Percentiles rank a stretch among this genome's conserved stretches.
These are phyloP conservation scores for Schwanniomyces polymorphus DNA, from an alignment of 805 yeast species.

Conservation along the genomic window DNA sequence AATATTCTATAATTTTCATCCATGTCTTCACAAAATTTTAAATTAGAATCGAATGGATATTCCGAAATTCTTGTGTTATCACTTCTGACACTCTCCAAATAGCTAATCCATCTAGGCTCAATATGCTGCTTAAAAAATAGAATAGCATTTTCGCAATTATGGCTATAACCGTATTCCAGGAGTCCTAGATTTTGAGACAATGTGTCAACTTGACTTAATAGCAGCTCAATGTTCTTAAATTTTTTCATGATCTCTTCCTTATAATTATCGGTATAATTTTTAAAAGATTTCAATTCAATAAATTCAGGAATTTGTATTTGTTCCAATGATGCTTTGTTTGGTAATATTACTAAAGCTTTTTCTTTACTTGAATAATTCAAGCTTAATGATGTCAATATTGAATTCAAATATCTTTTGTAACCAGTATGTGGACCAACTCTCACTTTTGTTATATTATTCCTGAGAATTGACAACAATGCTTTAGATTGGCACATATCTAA, in stretches of 20 bases:
- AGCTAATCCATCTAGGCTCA: constrained; percentile 13
- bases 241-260: not conserved
- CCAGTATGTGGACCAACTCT: constrained; percentile 9
- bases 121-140: constrained; percentile 18
- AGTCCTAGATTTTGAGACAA: constrained; percentile 10
- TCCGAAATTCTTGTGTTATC: constrained; percentile 1
- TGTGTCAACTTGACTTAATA: constrained; percentile 4
- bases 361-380: constrained; percentile 11
- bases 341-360: constrained; percentile 13
- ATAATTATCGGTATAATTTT: not conserved
- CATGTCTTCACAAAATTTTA: not conserved
- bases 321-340: constrained; percentile 6
- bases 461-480: constrained; percentile 4
- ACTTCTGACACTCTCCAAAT: not conserved
- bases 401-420: constrained; percentile 2
- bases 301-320: not conserved
- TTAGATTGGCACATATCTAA: constrained; percentile 1
- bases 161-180: constrained; percentile 12
- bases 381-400: constrained; percentile 1
- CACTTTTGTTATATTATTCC: constrained; percentile 8
- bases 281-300: not conserved
- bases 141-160: constrained; percentile 15
- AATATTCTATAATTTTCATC: constrained; percentile 3
- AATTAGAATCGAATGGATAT: constrained; percentile 6
- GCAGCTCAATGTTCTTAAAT: not conserved